These are phyloP conservation scores for Zygoascus sp. DNA, from an alignment of 1,139 yeast species.

Conservation along the genomic window DNA sequence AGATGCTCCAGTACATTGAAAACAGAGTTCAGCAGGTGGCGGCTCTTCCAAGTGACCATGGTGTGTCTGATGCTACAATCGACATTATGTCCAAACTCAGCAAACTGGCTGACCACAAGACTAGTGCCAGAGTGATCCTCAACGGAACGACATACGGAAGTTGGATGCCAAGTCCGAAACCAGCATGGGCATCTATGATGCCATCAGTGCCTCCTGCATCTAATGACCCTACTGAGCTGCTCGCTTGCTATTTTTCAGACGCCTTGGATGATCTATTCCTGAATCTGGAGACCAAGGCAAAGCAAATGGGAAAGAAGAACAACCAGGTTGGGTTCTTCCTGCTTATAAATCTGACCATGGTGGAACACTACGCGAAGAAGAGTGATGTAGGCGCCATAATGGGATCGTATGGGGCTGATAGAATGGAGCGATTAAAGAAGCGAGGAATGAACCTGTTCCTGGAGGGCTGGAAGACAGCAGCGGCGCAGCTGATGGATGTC, in stretches of 20 bases:
- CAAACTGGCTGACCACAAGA: constrained; percentile 58
- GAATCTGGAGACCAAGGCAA: constrained; percentile 54
- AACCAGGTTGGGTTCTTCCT: constrained; percentile 60
- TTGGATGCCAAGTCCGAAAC: constrained; percentile 56
- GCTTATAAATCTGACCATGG: constrained; percentile 64
- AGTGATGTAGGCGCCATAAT: constrained; percentile 53
- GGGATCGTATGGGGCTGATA: constrained; percentile 59
- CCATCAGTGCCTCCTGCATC: constrained; percentile 15
- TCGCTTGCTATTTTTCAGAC: constrained; percentile 67
- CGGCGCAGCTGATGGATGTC: constrained; percentile 59
- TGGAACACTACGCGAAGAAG: constrained; percentile 69
- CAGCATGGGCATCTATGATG: constrained; percentile 26
- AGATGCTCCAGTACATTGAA: constrained; percentile 54
- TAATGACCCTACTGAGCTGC: constrained; percentile 44
- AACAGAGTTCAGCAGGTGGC: constrained; percentile 43
- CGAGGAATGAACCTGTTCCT: constrained; percentile 71
- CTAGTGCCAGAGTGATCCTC: constrained; percentile 52
- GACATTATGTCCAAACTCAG: constrained; percentile 62
- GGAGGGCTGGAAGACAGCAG: constrained; percentile 79
- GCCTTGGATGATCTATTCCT: constrained; percentile 68
- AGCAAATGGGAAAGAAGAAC: constrained; percentile 34
- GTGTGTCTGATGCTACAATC: constrained; percentile 65
- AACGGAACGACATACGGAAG: constrained; percentile 51
- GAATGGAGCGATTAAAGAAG: constrained; percentile 67
- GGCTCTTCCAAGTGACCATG: constrained; percentile 53